Conservation (phyloP, 768 basidiomycete genomes). For the Boletus tomentosulus region DNA sequence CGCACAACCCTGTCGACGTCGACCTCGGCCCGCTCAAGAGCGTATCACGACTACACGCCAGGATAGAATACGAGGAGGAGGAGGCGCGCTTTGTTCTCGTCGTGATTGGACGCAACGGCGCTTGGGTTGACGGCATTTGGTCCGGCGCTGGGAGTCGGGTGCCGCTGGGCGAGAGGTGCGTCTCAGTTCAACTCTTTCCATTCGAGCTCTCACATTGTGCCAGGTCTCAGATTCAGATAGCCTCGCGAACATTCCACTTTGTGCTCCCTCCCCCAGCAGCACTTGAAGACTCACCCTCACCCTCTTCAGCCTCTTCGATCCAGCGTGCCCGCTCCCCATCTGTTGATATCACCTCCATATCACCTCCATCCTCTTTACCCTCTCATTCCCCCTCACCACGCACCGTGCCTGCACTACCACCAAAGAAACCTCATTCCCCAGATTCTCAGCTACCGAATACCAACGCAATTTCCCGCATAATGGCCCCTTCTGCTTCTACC, state of each 20-base stretch:
- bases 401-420: slow-evolving; percentile 39
- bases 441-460: slow-evolving; percentile 60
- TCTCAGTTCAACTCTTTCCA: slow-evolving; percentile 1
- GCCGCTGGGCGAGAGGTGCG: slow-evolving; percentile 79
- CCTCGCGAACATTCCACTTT: slow-evolving; percentile 95
- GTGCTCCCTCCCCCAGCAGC: slow-evolving; percentile 85
- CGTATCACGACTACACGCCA: slow-evolving; percentile 94
- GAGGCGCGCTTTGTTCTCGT: slow-evolving; percentile 84
- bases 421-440: slow-evolving; percentile 43
- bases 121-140: slow-evolving; percentile 98
- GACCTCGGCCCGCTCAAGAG: slow-evolving; percentile 97
- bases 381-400: slow-evolving; percentile 69
- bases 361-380: slow-evolving; percentile 76
- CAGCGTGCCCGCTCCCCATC: slow-evolving; percentile 72
- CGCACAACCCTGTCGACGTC: slow-evolving; percentile 59
- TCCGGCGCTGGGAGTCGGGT: slow-evolving; percentile 82
- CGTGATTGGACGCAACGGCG: slow-evolving; percentile 95
- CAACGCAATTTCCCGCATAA: slow-evolving; percentile 48
- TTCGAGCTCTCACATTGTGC: slow-evolving; percentile 12
- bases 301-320: slow-evolving; percentile 70
- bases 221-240: slow-evolving; percentile 95
- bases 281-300: slow-evolving; percentile 77
- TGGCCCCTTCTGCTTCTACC: slow-evolving; percentile 31
- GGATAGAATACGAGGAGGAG: slow-evolving; percentile 90
- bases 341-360: slow-evolving; percentile 77